Percentiles rank a stretch among this genome's conserved stretches.
These are phyloP conservation scores for Phaseolus coccineus DNA, from an alignment of 331 rosid species.

Conservation along the genomic window DNA sequence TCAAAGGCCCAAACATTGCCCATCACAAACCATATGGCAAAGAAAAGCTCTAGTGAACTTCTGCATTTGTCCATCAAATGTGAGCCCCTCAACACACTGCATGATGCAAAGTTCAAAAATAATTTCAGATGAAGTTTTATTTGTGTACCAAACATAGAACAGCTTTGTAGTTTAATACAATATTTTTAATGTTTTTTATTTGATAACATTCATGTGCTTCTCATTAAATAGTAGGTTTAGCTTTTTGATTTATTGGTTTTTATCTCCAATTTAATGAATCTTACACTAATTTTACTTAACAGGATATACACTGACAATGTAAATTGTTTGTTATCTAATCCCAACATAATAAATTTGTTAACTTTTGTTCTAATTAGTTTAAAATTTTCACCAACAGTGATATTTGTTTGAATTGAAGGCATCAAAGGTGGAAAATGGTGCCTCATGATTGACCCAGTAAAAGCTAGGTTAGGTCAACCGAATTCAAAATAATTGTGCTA, in stretches of 20 bases:
- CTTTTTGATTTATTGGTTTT: background rate
- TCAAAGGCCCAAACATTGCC: constrained; percentile 95
- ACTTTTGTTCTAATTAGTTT: no score
- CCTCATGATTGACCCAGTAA: background rate
- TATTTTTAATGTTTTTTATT: background rate
- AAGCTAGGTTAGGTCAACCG: background rate
- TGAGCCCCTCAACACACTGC: constrained; percentile 54
- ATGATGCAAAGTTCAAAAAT: background rate
- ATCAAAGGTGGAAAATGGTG: background rate
- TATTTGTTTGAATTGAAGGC: background rate
- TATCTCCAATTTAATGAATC: background rate
- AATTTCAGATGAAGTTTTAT: background rate
- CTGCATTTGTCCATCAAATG: constrained; percentile 78
- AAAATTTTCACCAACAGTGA: no score
- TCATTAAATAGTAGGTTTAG: background rate
- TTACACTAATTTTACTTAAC: background rate
- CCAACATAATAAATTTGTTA: no score
- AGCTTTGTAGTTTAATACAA: background rate
- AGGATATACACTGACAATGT: no score
- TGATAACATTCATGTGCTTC: background rate
- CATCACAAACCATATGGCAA: constrained; percentile 98
- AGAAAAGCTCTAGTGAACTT: constrained; percentile 81
- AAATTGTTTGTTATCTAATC: no score
- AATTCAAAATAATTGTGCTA: background rate
- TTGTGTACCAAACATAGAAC: background rate